A percentile compares a stretch with the other conserved stretches of the same genome.
phyloP scores from a whole-genome alignment of 2,329 filamentous ascomycete genomes.

The Pseudopithomyces chartarum region DNA sequence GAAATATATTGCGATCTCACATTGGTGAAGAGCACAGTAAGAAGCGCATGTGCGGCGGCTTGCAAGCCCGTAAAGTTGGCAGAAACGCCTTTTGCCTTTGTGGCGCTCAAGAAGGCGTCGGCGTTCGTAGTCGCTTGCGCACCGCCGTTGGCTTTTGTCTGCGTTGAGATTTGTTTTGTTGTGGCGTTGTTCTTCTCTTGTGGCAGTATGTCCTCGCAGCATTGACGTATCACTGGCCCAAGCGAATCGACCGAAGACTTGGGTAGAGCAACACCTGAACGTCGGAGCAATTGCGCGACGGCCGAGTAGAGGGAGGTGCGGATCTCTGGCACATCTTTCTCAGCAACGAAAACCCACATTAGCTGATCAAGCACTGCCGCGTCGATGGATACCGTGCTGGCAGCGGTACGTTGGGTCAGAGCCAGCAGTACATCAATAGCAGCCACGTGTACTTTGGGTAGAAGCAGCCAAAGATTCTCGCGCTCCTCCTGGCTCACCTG shows the following conservation, averaged over 20 bases:
- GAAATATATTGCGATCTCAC: conserved; percentile 71
- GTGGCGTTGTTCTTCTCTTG: conserved; percentile 39
- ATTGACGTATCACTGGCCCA: conserved; percentile 65
- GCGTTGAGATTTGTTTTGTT: conserved; percentile 40
- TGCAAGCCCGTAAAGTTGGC: conserved; percentile 55
- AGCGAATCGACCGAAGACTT: conserved; percentile 70
- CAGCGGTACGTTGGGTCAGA: conserved; percentile 63
- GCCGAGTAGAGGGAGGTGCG: conserved; percentile 67
- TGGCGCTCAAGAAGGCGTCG: conserved; percentile 69
- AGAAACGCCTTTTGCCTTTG: conserved; percentile 33
- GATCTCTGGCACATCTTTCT: conserved; percentile 56
- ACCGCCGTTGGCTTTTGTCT: conserved; percentile 50
- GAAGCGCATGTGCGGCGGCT: conserved; percentile 63
- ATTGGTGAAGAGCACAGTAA: conserved; percentile 65
- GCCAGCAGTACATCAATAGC: conserved; percentile 66
- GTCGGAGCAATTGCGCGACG: conserved; percentile 61
- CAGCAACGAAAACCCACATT: conserved; percentile 68
- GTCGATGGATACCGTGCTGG: conserved; percentile 63
- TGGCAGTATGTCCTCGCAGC: conserved; percentile 75
- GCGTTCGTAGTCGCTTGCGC: conserved; percentile 62
- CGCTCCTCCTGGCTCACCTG: conserved; percentile 80
- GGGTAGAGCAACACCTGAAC: conserved; percentile 69
- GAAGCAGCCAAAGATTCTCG: conserved; percentile 73
- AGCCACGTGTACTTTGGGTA: conserved; percentile 76
- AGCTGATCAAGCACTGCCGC: conserved; percentile 73